Evolutionary conservation across 1,284 basidiomycete species (phyloP).

Genomic region (Ustilago trichophora): DNA sequence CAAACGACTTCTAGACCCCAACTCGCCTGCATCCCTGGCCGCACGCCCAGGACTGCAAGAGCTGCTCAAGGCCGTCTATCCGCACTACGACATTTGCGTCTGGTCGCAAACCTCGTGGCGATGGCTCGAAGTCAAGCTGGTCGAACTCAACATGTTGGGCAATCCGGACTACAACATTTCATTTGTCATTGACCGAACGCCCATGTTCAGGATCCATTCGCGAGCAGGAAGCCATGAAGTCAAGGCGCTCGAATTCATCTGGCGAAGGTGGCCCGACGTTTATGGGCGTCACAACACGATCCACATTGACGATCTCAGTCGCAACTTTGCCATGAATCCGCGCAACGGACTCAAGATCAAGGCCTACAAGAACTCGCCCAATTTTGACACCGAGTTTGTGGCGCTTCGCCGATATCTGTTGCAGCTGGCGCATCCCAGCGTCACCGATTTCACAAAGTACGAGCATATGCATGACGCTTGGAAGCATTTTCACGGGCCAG

Average conservation of each 20-base stretch:
- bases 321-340: constrained; percentile 86
- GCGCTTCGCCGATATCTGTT: constrained; percentile 42
- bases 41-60: constrained; percentile 83
- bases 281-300: constrained; percentile 74
- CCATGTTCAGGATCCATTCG: constrained; percentile 88
- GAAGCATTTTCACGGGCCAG: constrained; percentile 43
- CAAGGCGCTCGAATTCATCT: constrained; percentile 65
- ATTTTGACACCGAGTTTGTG: constrained; percentile 51
- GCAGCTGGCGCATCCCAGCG: constrained; percentile 43
- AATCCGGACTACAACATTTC: constrained; percentile 46
- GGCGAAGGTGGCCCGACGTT: constrained; percentile 50
- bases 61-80: constrained; percentile 70
- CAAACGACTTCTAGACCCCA: constrained; percentile 72
- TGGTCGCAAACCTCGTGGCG: constrained; percentile 78
- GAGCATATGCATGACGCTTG: constrained; percentile 35
- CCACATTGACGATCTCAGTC: constrained; percentile 82
- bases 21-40: constrained; percentile 80
- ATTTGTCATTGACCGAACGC: constrained; percentile 76
- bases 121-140: constrained; percentile 89
- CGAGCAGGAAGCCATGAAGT: constrained; percentile 74
- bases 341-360: constrained; percentile 83
- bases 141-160: constrained; percentile 81
- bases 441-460: constrained; percentile 39
- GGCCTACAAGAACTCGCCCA: constrained; percentile 67
- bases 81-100: constrained; percentile 62